Conservation (phyloP, 2,329 filamentous ascomycete genomes). For the Pseudocercospora crystallina region DNA sequence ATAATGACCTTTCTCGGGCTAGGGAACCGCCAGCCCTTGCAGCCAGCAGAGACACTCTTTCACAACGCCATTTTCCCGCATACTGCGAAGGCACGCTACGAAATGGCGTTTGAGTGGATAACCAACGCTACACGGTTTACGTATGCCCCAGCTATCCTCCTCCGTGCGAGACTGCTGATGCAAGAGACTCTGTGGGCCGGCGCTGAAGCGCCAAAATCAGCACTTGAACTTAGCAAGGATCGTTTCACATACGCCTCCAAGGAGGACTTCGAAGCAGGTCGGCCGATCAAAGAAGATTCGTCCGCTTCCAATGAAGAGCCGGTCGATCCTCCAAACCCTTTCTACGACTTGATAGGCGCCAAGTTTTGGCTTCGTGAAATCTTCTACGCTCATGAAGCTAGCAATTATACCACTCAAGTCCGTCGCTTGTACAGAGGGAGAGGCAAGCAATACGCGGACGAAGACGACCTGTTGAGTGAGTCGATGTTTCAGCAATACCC, state of each 20-base stretch:
- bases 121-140: conserved; percentile 14
- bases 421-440: background rate
- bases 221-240: conserved; percentile 22
- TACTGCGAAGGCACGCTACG: conserved; percentile 24
- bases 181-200: conserved; percentile 25
- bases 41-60: conserved; percentile 25
- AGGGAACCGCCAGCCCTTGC: background rate
- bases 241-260: conserved; percentile 30
- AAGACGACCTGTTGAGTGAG: conserved; percentile 13
- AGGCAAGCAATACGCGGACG: background rate
- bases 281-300: background rate
- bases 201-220: conserved; percentile 25
- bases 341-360: conserved; percentile 24
- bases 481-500: background rate
- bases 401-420: conserved; percentile 2
- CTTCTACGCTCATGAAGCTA: conserved; percentile 26
- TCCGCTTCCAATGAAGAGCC: conserved; percentile 3
- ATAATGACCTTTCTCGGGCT: conserved; percentile 8
- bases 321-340: conserved; percentile 24
- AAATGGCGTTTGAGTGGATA: conserved; percentile 33
- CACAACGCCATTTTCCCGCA: conserved; percentile 30
- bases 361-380: conserved; percentile 24
- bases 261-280: conserved; percentile 19
- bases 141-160: conserved; percentile 32
- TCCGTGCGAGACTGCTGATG: conserved; percentile 26